These are phyloP conservation scores for Inonotus obliquus DNA, from an alignment of 1,284 basidiomycete genomes.

Conservation along the genomic window DNA sequence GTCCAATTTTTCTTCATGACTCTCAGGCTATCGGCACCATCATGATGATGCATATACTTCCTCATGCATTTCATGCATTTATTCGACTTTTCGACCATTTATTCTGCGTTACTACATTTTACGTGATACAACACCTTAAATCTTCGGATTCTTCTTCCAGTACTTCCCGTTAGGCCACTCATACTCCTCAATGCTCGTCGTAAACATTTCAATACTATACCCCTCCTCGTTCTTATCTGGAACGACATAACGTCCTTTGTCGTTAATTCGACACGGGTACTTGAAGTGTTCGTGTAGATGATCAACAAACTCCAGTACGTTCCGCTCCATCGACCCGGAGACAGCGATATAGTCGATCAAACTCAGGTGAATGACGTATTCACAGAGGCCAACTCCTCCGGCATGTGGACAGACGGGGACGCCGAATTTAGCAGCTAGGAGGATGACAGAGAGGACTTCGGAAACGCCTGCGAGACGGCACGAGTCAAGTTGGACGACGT, in stretches of 20 bases:
- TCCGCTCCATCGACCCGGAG: conserved; percentile 88
- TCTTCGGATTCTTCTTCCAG: conserved; percentile 41
- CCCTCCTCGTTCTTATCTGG: conserved; percentile 63
- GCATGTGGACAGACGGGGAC: conserved; percentile 92
- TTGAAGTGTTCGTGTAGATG: conserved; percentile 94
- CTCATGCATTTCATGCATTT: no score
- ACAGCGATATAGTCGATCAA: conserved; percentile 92
- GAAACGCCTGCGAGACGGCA: conserved; percentile 91
- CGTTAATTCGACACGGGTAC: conserved; percentile 86
- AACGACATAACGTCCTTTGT: conserved; percentile 81
- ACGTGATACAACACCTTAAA: not conserved
- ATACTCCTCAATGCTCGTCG: conserved; percentile 65
- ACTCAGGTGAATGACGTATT: conserved; percentile 87
- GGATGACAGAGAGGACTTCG: conserved; percentile 88
- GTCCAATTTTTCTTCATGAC: no score
- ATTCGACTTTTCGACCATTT: no score
- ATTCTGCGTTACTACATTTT: not conserved
- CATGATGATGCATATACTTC: no score
- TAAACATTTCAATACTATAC: conserved; percentile 79
- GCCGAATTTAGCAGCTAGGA: conserved; percentile 93
- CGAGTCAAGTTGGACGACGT: conserved; percentile 95
- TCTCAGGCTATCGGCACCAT: no score
- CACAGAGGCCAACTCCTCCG: conserved; percentile 92
- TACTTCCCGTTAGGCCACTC: conserved; percentile 75
- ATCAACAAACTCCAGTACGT: conserved; percentile 86